Evolutionary conservation across 2,329 filamentous ascomycete genomes (phyloP), one percentile per base, ranked within the genome.

Genomic region (Ophiostoma sp.): DNA sequence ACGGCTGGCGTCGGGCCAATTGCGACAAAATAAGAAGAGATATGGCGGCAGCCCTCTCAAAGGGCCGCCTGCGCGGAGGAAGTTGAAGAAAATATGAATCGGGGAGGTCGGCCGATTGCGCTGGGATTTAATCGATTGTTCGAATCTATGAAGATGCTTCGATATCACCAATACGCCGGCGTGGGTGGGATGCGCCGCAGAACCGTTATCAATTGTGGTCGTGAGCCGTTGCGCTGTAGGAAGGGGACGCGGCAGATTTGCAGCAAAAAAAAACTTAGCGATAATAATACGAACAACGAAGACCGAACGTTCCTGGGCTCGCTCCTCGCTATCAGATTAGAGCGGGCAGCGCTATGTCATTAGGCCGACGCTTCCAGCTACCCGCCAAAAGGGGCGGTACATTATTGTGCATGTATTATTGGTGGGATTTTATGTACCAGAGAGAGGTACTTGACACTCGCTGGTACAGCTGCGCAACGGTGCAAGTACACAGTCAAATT

Each of bases 1-100:
- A 48, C 64, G 64, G 64, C 42, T 69, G 64, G 63, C 39, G 42
- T 69, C 42, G 25, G 64, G 64, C 42, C 64, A 69, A 69, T 50
- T 50, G 64, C 33, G 33, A n/a, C n/a, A n/a, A 22, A 25, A 12
- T 17, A n/a, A 9, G 17, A 7, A 31, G 17, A 25, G 1, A n/a
- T 50, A 25, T 42, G 19, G n/a, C 22, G 33, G 61, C 61, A 64
- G n/a, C 36, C 39, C 39, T 61, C 11, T 33, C 31, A 36, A 61
- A 39, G 57, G 31, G 57, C 57, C 31, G 17, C 57, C 31, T 8
- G 31, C 31, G 28, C 15, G 31, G 61, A 17, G 22, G 61, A 45
- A 11, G 22, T 12, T 0, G 36, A 50, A 11, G 17, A 22, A 8
- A 52, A 52, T 7, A 52, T 7, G 19, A 55, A 7, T 48, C 42